Evolutionary conservation across 2,329 filamentous ascomycete species (phyloP), one percentile per base, ranked within the genome.

Genomic region (Karstenula rhodostoma): DNA sequence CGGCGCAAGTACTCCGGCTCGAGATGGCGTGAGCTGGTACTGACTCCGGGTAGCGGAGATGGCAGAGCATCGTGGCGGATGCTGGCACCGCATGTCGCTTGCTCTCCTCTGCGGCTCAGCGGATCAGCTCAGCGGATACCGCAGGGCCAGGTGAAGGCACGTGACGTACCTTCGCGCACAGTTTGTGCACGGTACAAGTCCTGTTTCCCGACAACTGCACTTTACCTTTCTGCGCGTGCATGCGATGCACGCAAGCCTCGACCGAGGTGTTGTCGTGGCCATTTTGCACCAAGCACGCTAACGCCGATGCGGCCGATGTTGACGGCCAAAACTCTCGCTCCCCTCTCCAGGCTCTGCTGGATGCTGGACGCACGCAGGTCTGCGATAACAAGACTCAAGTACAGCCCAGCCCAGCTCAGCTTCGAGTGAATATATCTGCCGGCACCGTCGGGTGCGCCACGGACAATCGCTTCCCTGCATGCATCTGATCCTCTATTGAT

Each of bases 101-200:
- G 46, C 58, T 53, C 46, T 60, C 54, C 27, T 55, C 50, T 32
- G 57, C 62, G 27, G 50, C 59, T 17, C 5, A 19, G 29, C 62
- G 32, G 59, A 50, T n/a, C 15, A 19, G 15, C 13, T n/a, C n/a
- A n/a, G n/a, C n/a, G 49, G 10, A 33, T 6, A n/a, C 15, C 17
- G 6, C 32, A 52, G 15, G 47, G 29, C 17, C 27, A 2, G 6
- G 27, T 33, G n/a, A 33, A 33, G 15, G 27, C 29, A 7, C 3
- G 5, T 44, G n/a, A 27, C 22, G 60, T 65, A 67, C 67, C 71
- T 70, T 59, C 70, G 71, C n/a, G 68, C 67, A 60, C 79, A 81
- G 57, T 79, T 80, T 37, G 70, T 70, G 67, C 78, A 80, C 25
- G 78, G 78, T 2, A 80, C 63, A 33, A 4, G 73, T 69, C 64